These are phyloP conservation scores for Moniliella sp. DNA, from an alignment of 1,284 basidiomycete species.

Conservation along the genomic window DNA sequence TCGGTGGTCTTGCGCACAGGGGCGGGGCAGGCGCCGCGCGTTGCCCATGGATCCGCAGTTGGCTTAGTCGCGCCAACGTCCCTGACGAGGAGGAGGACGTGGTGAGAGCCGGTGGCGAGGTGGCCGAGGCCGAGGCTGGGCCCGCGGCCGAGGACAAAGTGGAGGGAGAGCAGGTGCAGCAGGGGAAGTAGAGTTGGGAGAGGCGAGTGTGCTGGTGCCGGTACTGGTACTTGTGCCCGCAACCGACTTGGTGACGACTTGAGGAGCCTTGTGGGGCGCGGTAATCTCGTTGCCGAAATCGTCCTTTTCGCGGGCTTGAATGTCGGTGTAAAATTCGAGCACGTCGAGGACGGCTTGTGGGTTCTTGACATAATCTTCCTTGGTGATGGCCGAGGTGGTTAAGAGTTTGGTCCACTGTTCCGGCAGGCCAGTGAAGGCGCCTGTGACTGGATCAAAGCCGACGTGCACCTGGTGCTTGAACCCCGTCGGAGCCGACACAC, in stretches of 20 bases:
- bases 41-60: no score
- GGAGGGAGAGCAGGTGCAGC: no score
- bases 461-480: slow-evolving; percentile 97
- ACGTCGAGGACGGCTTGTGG: slow-evolving; percentile 97
- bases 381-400: slow-evolving; percentile 85
- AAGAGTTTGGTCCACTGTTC: slow-evolving; percentile 97
- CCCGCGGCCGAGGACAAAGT: no score
- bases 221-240: neutral
- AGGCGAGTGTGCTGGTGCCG: no score
- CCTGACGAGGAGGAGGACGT: no score
- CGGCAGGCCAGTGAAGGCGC: slow-evolving; percentile 77
- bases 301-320: slow-evolving; percentile 73
- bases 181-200: no score
- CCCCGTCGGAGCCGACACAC: slow-evolving; percentile 77
- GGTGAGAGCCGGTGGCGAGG: no score
- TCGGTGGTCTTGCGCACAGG: no score
- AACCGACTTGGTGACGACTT: neutral
- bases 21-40: no score
- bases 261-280: neutral
- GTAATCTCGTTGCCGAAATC: slow-evolving; percentile 39
- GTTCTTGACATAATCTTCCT: slow-evolving; percentile 84
- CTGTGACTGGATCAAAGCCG: slow-evolving; percentile 93
- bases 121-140: no score
- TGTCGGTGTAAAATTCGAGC: slow-evolving; percentile 94
- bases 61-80: no score